Evolutionary conservation across 176 grass and related monocot genomes (phyloP), one percentile per base, ranked within the genome.

Genomic region (Eleusine indica): DNA sequence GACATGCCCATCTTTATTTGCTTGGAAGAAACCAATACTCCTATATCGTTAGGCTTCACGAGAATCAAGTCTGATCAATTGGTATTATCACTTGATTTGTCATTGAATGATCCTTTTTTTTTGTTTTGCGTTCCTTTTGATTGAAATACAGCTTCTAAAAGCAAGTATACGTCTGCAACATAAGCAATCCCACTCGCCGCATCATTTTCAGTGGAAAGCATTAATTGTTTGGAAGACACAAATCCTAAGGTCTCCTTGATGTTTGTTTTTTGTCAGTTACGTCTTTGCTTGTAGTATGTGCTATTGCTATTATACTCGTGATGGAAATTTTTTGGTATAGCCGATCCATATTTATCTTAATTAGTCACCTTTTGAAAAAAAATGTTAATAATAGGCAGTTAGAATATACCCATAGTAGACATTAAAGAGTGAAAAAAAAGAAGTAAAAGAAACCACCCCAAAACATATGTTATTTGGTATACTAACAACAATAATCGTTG

Each of bases 181-280:
- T 72, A 7, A 40, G 29, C 66, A 77, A 71, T 11, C 61, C 69
- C 70, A 89, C 54, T 57, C n/a, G 39, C 37, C 30, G 25, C 80
- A 90, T 87, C 84, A 84, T 90, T 90, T 75, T 90, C 89, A 90
- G 25, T 66, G 76, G 66, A 89, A 86, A 89, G 83, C 18, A n/a
- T 51, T 35, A 71, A 81, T 14, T 30, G 25, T 66, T 71, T 54
- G 56, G 52, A 85, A 77, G 56, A 80, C 51, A 68, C 68, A 74
- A 83, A 80, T 65, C 63, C 65, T 84, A 40, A 83, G 80, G 52
- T 43, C 83, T 80, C 49, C 29, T 60, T 48, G 16, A 21, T 77
- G 25, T 28, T 81, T 73, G 49, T 7, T 17, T 3, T 78, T 68
- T 52, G 74, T 75, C 62, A 37, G 13, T 38, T 57, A 74, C 73